Base-by-base conservation (phyloP, 352 stramenopile genomes). In the Phytopythium chamaehyphon region DNA sequence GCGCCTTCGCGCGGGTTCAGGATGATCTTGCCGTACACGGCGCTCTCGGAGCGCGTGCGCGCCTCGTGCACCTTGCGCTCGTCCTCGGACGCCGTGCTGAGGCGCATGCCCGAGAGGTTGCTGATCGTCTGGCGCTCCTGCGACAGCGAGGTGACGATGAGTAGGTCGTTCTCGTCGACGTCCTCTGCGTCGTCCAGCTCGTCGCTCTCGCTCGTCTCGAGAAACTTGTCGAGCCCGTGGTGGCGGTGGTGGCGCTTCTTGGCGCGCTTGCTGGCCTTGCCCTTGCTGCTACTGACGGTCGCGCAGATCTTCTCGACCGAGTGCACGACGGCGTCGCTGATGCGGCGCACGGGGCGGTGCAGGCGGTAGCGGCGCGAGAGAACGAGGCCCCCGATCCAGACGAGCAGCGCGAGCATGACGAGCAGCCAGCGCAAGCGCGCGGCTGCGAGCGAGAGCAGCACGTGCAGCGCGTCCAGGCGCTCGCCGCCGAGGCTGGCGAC, bases 121-220 rank as follows among this genome's bases (percentile, higher is more conserved):
- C 51, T 59, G 6, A 66, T 51, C 47, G 64, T 50, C 37, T 69
- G 72, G n/a, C 69, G 66, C 46, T 83, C 73, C 14, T 71, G 57
- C 21, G 77, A 83, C 21, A 92, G 66, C 46, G 78, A 88, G 36
- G 75, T 86, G 22, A 92, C 74, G 33, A 92, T 73, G 6, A 92
- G 61, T 48, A 85, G 44, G 45, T 92, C 81, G 26, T 77, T 68
- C 36, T 88, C 75, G 56, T 92, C 81, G 43, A 92, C 67, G 9
- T 89, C 76, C 18, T 80, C 73, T 3, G 45, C 43, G 36, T 71
- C 57, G 39, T 61, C 61, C 49, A 59, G 61, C n/a, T n/a, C n/a
- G 28, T 59, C 61, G 22, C 51, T 51, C 4, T 60, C 38, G 18
- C 38, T 42, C n/a, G 46, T 55, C 12, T 35, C 35, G n/a, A 44